Evolutionary conservation across 257 asterid genomes (phyloP).

Genomic region (Haberlea rhodopensis): DNA sequence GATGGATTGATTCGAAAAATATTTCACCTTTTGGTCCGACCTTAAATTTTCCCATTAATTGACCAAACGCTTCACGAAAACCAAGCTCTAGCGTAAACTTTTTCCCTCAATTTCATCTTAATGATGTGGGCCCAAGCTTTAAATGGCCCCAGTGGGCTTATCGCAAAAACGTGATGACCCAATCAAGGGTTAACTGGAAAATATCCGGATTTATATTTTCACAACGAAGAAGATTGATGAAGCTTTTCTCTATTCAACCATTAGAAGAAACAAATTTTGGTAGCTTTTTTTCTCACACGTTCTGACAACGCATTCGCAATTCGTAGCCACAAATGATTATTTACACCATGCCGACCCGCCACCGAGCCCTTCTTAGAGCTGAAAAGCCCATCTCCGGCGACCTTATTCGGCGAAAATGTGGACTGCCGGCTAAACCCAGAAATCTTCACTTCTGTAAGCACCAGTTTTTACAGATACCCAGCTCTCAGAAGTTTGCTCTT

Average conservation of each 20-base stretch:
- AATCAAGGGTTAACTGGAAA: background rate
- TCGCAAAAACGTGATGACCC: background rate
- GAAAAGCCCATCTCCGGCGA: conserved; percentile 33
- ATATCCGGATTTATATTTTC: background rate
- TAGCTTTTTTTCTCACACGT: conserved; percentile 23
- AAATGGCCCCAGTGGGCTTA: background rate
- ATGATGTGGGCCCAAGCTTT: too few relatives aligned
- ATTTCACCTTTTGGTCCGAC: too few relatives aligned
- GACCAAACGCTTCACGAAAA: too few relatives aligned
- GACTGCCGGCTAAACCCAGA: conserved; percentile 30
- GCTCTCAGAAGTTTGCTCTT: conserved; percentile 29
- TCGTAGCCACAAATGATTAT: conserved; percentile 33
- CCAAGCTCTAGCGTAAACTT: too few relatives aligned
- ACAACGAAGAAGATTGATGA: background rate
- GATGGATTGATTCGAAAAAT: too few relatives aligned
- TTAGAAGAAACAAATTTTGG: background rate
- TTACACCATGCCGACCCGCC: conserved; percentile 30
- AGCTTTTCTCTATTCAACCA: background rate
- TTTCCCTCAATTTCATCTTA: too few relatives aligned
- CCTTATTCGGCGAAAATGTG: conserved; percentile 33
- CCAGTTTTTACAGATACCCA: conserved; percentile 25
- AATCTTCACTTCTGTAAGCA: conserved; percentile 17
- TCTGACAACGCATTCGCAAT: conserved; percentile 14
- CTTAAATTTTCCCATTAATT: too few relatives aligned
- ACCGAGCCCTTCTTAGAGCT: conserved; percentile 33